These are phyloP conservation scores for Blastomyces emzantsi DNA, from an alignment of 2,329 filamentous ascomycete genomes.

Conservation along the genomic window DNA sequence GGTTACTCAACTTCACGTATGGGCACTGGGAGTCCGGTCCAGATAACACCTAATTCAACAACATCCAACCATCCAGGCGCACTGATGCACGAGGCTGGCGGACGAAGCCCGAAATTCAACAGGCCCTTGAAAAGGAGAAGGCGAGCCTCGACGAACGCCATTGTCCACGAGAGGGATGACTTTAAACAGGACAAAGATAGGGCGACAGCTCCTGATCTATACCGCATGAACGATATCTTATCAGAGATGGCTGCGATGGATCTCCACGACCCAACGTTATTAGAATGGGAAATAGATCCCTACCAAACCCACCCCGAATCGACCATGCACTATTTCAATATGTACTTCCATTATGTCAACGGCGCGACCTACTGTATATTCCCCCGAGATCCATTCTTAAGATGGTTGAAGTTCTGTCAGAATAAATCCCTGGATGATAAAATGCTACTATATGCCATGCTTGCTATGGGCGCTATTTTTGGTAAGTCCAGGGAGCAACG, in stretches of 20 bases:
- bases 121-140: slow-evolving; percentile 7
- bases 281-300: slow-evolving; percentile 46
- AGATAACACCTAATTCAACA: not conserved
- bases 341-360: slow-evolving; percentile 52
- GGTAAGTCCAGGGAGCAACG: slow-evolving; percentile 37
- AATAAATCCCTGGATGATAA: slow-evolving; percentile 47
- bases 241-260: slow-evolving; percentile 25
- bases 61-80: not conserved
- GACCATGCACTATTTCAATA: slow-evolving; percentile 44
- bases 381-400: slow-evolving; percentile 44
- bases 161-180: not conserved
- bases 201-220: slow-evolving; percentile 17
- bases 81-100: not conserved
- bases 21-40: not conserved
- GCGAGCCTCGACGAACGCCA: slow-evolving; percentile 2
- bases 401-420: slow-evolving; percentile 44
- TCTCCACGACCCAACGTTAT: slow-evolving; percentile 24
- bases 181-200: slow-evolving; percentile 1
- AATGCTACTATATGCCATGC: slow-evolving; percentile 53
- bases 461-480: slow-evolving; percentile 51
- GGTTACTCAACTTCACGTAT: not conserved
- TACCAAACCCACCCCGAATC: slow-evolving; percentile 42
- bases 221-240: slow-evolving; percentile 26
- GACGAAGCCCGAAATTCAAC: not conserved
- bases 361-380: slow-evolving; percentile 49